These are phyloP conservation scores for Aspergillus candidus DNA, from an alignment of 2,329 filamentous ascomycete species.

Conservation along the genomic window DNA sequence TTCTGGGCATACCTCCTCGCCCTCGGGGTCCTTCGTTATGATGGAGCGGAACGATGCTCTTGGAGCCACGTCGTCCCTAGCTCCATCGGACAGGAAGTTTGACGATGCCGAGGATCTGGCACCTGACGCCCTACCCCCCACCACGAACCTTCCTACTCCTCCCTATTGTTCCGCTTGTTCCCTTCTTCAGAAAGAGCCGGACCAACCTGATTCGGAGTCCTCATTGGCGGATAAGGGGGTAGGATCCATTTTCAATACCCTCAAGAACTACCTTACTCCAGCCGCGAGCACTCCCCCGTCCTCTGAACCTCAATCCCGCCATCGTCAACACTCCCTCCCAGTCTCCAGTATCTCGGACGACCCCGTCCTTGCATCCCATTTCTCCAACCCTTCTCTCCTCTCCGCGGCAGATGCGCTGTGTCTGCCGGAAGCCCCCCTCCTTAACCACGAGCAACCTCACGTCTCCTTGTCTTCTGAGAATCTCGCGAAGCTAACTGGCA, in stretches of 20 bases:
- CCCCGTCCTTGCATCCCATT: constrained; percentile 60
- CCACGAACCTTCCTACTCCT: constrained; percentile 38
- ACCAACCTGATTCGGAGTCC: constrained; percentile 36
- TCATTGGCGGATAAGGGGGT: constrained; percentile 34
- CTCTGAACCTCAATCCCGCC: constrained; percentile 33
- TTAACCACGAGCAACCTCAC: constrained; percentile 38
- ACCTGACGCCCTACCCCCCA: constrained; percentile 28
- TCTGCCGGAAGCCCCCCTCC: constrained; percentile 48
- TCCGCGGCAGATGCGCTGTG: constrained; percentile 42
- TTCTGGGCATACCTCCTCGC: constrained; percentile 25
- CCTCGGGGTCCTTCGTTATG: constrained; percentile 39
- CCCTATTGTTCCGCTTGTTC: constrained; percentile 40
- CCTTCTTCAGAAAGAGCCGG: constrained; percentile 39
- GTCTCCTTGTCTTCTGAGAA: constrained; percentile 41
- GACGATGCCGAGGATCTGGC: constrained; percentile 18
- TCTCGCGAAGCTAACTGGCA: constrained; percentile 71
- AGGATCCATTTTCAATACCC: constrained; percentile 38
- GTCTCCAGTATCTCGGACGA: constrained; percentile 60
- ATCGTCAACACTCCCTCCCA: constrained; percentile 46
- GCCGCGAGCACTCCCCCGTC: constrained; percentile 20
- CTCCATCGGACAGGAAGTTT: constrained; percentile 19
- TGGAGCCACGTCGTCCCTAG: constrained; percentile 24
- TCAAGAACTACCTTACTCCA: constrained; percentile 42
- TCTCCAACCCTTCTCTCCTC: constrained; percentile 61
- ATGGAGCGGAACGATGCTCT: constrained; percentile 33